A percentile compares a stretch with the other conserved stretches of the same genome.
phyloP scores from a whole-genome alignment of 1,284 basidiomycete genomes.

The Papiliotrema fonsecae region DNA sequence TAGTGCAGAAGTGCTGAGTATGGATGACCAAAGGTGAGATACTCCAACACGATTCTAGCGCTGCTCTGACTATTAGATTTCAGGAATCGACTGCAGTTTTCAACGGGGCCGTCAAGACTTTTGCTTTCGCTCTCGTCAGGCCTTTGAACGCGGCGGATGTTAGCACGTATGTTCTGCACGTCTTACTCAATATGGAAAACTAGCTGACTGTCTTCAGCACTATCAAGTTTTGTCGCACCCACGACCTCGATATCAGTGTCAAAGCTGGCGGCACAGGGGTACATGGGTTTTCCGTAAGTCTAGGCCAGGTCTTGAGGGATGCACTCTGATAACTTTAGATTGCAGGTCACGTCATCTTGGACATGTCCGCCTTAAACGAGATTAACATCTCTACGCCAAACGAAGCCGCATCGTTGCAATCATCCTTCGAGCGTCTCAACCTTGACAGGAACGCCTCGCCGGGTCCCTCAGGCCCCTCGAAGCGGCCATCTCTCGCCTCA shows the following conservation, averaged over 20 bases:
- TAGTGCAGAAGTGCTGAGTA: neutral
- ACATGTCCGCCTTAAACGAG: slow-evolving; percentile 63
- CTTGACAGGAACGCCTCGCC: slow-evolving; percentile 1
- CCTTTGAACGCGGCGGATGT: slow-evolving; percentile 69
- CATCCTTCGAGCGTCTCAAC: slow-evolving; percentile 17
- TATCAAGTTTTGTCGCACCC: slow-evolving; percentile 63
- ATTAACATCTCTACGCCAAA: slow-evolving; percentile 62
- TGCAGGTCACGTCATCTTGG: slow-evolving; percentile 74
- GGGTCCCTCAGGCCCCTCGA: neutral
- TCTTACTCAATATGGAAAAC: neutral
- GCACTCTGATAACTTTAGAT: slow-evolving; percentile 44
- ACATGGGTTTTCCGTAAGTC: slow-evolving; percentile 65
- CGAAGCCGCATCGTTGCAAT: slow-evolving; percentile 19
- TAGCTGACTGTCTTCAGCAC: slow-evolving; percentile 50
- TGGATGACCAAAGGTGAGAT: neutral
- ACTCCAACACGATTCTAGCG: neutral
- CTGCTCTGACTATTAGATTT: slow-evolving; percentile 53
- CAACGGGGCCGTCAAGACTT: slow-evolving; percentile 66
- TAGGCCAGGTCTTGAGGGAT: neutral
- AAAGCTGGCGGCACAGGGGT: slow-evolving; percentile 85
- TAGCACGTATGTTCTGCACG: slow-evolving; percentile 55
- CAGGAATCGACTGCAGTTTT: slow-evolving; percentile 61
- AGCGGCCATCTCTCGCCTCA: slow-evolving; percentile 2
- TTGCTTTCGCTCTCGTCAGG: slow-evolving; percentile 59
- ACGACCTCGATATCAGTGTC: slow-evolving; percentile 69